Base-by-base conservation (phyloP, 768 basidiomycete genomes). In the Bullera alba region DNA sequence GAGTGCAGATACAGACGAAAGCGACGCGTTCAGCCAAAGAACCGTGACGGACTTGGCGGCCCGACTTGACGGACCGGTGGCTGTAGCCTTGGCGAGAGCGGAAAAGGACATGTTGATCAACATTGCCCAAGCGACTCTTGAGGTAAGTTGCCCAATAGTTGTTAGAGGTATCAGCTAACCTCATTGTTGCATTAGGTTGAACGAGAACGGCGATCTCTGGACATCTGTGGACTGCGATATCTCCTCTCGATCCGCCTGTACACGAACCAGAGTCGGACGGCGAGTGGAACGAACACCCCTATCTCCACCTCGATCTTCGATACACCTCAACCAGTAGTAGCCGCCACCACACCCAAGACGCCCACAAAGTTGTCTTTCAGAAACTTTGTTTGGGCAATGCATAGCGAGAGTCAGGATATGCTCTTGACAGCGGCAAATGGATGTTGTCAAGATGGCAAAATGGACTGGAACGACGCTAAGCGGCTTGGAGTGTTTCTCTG, bases 351-450 rank as follows among this genome's bases (percentile, higher is more conserved):
- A 21, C 29, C 21, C 34, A 50, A 17, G 21, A 32, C 38, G 15
- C 16, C 25, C 2, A 22, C 34, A 4, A 44, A 45, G 34, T 55
- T 72, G 36, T 65, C 67, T 2, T 71, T 71, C 71, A 82, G 95
- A 28, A 93, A 99, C 70, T 88, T 96, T 76, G 78, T 96, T 23
- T 99, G 93, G 92, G 93, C 92, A 0, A 92, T 85, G 68, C 86
- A 95, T 61, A 95, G 91, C 65, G 90, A 95, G 72, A 87, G 83
- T 63, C 91, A 99, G 63, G 88, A 86, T 16, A 70, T 96, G 38
- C 72, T 99, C 4, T 70, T 95, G 46, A 75, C 78, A 23, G 82
- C 84, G 3, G 85, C 86, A 2, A 78, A 78, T 15, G 73, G 78
- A 3, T 83, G 85, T 12, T 92, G 87, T 60, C 19, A 21, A 4